Base-by-base conservation (phyloP, 345 rosid species). In the Lumnitzera littorea region DNA sequence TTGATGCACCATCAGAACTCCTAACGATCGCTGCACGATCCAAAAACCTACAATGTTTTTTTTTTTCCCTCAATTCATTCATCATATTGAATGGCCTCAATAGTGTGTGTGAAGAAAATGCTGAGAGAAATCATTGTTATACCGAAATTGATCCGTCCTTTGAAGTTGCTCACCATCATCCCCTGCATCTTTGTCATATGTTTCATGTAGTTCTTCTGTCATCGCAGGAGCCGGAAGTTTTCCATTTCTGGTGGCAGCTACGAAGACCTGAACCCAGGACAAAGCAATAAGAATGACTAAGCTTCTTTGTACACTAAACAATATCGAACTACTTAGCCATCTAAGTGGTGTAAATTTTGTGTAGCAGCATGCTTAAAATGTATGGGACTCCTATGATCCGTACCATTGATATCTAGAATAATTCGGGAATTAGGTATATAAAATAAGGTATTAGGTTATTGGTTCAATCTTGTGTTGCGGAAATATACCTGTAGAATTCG, bases 131-230 rank as follows among this genome's bases (percentile, higher is more conserved):
- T 4, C 13, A 52, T 27, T n/a, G 46, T 12, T 15, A 48, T 62
- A 76, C 87, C 84, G 75, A 76, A 85, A 82, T 66, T 82, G 88
- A 65, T 75, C 57, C 12, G 81, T 85, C 57, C 80, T 70, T 3
- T 46, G 64, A 0, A 82, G 72, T 63, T 78, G 64, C 69, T 80
- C 88, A 58, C n/a, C 51, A 17, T 66, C 36, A 11, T 53, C 11
- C 29, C 74, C 77, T 6, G 58, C 65, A 57, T 78, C 84, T 47
- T 67, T 73, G 63, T 80, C 80, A 54, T 61, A 66, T 64, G 78
- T 61, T 66, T 85, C 82, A 46, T 80, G 74, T 14, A 85, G 64
- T 29, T 78, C 76, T 23, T 78, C 76, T 5, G 71, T 67, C 47
- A 52, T 63, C n/a, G 70, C 75, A 15, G 86, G 91, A 3, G 62